These are phyloP conservation scores for Zea mays DNA, from an alignment of 176 grass and related monocot genomes.

Conservation along the genomic window Zm-B73-REFERENCE-NAM-5.0 NC_050103.1:1752501-1753000, in stretches of 20 bases:
- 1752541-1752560: conserved; percentile 73
- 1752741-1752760: conserved; percentile 76
- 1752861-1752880: no score
- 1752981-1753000: no score
- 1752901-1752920: no score
- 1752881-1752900: no score
- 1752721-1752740: conserved; percentile 90
- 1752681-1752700: conserved; percentile 73
- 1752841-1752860: neutral
- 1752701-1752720: conserved; percentile 65
- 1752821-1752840: conserved; percentile 16
- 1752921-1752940: no score
- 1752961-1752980: no score
- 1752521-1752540: conserved; percentile 71
- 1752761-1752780: conserved; percentile 74
- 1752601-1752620: conserved; percentile 68
- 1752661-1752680: conserved; percentile 75
- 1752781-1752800: conserved; percentile 81
- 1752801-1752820: conserved; percentile 81
- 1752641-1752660: conserved; percentile 80
- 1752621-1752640: conserved; percentile 80
- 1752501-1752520: conserved; percentile 70
- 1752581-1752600: conserved; percentile 66
- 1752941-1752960: no score
- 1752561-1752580: conserved; percentile 74